These are phyloP conservation scores for Chaetomium cochliodes DNA, from an alignment of 495 filamentous ascomycete genomes.

Conservation along the genomic window DNA sequence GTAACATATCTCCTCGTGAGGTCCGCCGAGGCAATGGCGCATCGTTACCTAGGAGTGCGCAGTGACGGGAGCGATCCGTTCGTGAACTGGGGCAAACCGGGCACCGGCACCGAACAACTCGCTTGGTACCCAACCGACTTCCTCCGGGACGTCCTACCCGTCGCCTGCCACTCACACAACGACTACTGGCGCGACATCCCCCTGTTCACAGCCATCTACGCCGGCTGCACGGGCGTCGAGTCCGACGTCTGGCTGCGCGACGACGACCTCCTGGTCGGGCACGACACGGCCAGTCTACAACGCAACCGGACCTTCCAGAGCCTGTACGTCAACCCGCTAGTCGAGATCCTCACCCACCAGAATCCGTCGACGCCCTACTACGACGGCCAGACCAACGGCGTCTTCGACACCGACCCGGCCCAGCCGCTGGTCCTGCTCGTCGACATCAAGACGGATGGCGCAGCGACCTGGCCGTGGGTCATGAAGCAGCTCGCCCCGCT, in stretches of 20 bases:
- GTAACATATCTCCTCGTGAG: not conserved
- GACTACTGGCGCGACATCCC: conserved; percentile 86
- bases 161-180: conserved; percentile 79
- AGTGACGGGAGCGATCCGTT: conserved; percentile 51
- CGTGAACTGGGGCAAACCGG: conserved; percentile 53
- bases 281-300: conserved; percentile 52
- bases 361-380: conserved; percentile 52
- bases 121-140: conserved; percentile 74
- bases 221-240: conserved; percentile 72
- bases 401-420: conserved; percentile 58
- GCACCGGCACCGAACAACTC: conserved; percentile 48
- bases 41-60: not conserved
- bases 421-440: conserved; percentile 70
- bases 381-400: conserved; percentile 48
- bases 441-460: conserved; percentile 63
- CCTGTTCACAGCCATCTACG: conserved; percentile 60
- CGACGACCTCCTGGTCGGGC: conserved; percentile 62
- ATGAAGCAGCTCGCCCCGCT: conserved; percentile 64
- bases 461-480: conserved; percentile 54
- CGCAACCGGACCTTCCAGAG: conserved; percentile 57
- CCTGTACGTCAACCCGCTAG: conserved; percentile 65
- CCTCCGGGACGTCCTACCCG: conserved; percentile 65
- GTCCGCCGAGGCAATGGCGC: conserved; percentile 2
- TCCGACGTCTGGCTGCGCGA: conserved; percentile 86
- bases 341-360: conserved; percentile 53